Percentiles rank a stretch among this genome's conserved stretches.
phyloP scores from a whole-genome alignment of 805 yeast genomes.

The Candida lessepsii region DNA sequence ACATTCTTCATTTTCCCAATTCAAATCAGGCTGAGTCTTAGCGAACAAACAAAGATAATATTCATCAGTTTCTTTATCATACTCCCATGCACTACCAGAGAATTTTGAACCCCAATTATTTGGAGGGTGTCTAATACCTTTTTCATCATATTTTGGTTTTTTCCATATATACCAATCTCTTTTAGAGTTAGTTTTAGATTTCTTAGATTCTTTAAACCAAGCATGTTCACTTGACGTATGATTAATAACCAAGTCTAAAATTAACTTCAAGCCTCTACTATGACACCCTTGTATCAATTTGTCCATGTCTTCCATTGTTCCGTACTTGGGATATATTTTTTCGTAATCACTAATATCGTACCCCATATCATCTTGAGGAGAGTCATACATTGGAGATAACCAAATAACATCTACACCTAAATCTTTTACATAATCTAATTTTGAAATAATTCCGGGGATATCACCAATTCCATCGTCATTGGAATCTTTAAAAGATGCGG shows the following conservation, averaged over 20 bases:
- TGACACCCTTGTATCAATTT: constrained; percentile 46
- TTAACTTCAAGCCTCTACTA: constrained; percentile 48
- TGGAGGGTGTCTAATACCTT: constrained; percentile 53
- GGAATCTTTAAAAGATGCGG: constrained; percentile 58
- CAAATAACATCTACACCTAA: constrained; percentile 54
- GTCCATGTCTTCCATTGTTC: constrained; percentile 54
- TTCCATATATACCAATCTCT: constrained; percentile 65
- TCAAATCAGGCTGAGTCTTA: constrained; percentile 55
- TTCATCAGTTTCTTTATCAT: constrained; percentile 52
- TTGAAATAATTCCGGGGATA: constrained; percentile 51
- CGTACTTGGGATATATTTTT: constrained; percentile 50
- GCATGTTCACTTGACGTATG: constrained; percentile 55
- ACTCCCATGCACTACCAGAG: constrained; percentile 57
- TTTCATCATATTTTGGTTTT: constrained; percentile 43
- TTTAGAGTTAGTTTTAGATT: constrained; percentile 51
- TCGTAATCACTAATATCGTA: constrained; percentile 58
- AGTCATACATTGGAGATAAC: constrained; percentile 58
- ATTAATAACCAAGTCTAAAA: constrained; percentile 57
- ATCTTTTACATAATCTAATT: constrained; percentile 49
- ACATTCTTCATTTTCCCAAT: constrained; percentile 53
- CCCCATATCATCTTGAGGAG: constrained; percentile 64
- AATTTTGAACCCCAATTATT: constrained; percentile 57
- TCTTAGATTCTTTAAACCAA: constrained; percentile 58
- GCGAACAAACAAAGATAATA: constrained; percentile 57
- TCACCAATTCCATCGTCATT: constrained; percentile 62